Conservation (phyloP, 169 alveolate species). For the Plasmodium gaboni region DNA sequence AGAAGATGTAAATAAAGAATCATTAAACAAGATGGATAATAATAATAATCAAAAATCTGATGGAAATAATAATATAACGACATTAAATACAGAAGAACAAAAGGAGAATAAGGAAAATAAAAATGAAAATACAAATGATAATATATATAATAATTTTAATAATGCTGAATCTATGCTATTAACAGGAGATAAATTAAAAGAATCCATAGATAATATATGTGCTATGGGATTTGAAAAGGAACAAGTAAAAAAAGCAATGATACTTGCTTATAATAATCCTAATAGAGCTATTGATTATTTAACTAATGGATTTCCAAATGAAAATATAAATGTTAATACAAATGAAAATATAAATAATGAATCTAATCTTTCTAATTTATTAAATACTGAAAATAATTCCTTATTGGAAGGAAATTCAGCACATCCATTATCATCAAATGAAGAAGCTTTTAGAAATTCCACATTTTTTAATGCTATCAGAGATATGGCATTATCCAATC, state of each 20-base stretch:
- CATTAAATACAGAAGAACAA: conserved; percentile 38
- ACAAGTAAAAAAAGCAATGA: conserved; percentile 91
- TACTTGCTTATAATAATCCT: conserved; percentile 96
- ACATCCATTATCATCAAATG: conserved; percentile 13
- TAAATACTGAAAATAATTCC: conserved; percentile 25
- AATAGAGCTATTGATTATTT: conserved; percentile 96
- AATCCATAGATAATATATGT: conserved; percentile 88
- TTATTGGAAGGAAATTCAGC: conserved; percentile 13
- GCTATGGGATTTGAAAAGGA: conserved; percentile 95
- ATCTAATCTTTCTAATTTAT: conserved; percentile 60
- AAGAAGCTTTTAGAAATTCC: conserved; percentile 80
- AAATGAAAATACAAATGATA: conserved; percentile 15
- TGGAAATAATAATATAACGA: not conserved
- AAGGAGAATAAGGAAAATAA: conserved; percentile 85
- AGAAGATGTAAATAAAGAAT: conserved; percentile 36
- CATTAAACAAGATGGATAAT: conserved; percentile 12
- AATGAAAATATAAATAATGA: conserved; percentile 74
- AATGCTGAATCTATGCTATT: conserved; percentile 59
- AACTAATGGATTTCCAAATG: conserved; percentile 88
- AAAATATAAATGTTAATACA: conserved; percentile 20
- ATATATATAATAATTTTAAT: no score
- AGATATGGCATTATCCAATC: conserved; percentile 91
- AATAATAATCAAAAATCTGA: not conserved
- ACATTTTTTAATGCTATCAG: conserved; percentile 89
- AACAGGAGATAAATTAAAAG: conserved; percentile 64